Evolutionary conservation across 1,284 basidiomycete genomes (phyloP), one percentile per base, ranked within the genome.

Genomic region (Puccinia horiana): DNA sequence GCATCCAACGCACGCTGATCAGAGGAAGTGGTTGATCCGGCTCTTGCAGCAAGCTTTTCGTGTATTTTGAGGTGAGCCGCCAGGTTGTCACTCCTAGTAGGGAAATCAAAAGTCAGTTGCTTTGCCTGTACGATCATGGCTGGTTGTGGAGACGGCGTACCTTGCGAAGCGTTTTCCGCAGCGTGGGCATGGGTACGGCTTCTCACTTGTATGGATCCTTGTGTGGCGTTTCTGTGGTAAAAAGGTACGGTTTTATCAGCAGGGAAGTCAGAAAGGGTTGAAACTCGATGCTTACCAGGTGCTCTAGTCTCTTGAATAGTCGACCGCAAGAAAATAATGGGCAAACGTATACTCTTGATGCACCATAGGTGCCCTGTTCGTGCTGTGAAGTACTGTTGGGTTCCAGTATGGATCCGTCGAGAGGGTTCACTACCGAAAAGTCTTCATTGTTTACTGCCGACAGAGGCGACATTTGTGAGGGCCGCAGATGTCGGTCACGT

Each of bases 231-330:
- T 93, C 79, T 81, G 40, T 23, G 26, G 35, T 29, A 52, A 37
- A 23, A 61, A 23, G 2, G 11, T 23, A 12, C 2, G 26, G 23
- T 40, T 12, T 73, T 8, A 52, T 67, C 54, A 73, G 29, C 49
- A 29, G 29, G 29, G 26, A 12, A 35, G 26, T 37, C 23, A 35
- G 18, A 40, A 2, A n/a, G 20, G 11, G 23, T 2, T 5, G 42
- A 8, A 35, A 52, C 4, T 63, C 18, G 14, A 29, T 35, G n/a
- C 79, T 63, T n/a, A 81, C 79, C 84, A 96, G 89, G 86, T 96
- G 94, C 86, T 96, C 94, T 88, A 93, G 91, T 11, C 93, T 91
- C 89, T 94, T 95, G 90, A 95, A 96, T 83, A 92, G 88, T 83
- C 92, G 89, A 4, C 92, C 91, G 86, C 94, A 96, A 9, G 92